A percentile compares a stretch with the other conserved stretches of the same genome.
Evolutionary conservation across 139 green algal genomes (phyloP).

Genomic region (Chlorella sp.): DNA sequence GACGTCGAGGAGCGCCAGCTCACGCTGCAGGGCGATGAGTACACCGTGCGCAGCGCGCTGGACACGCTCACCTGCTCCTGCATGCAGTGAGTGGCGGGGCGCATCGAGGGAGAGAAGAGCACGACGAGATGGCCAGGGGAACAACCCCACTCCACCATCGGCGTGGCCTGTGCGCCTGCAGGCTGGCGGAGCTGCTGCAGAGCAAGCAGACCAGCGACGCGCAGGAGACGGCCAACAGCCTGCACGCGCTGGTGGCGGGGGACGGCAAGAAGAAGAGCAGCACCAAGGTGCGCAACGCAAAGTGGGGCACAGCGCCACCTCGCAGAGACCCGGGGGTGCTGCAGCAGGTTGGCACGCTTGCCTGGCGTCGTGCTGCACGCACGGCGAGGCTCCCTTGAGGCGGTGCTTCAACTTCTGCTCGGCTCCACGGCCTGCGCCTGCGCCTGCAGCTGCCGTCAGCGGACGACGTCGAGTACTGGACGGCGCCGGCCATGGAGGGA

Average conservation of each 20-base stretch:
- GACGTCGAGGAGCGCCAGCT: slow-evolving; percentile 80
- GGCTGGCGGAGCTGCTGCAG: slow-evolving; percentile 77
- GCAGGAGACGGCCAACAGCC: slow-evolving; percentile 49
- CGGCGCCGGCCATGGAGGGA: slow-evolving; percentile 69
- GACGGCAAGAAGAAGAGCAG: slow-evolving; percentile 35
- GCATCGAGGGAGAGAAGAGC: too few species aligned
- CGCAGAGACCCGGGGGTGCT: too few species aligned
- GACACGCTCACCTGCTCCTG: slow-evolving; percentile 84
- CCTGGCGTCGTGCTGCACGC: too few species aligned
- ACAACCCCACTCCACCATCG: too few species aligned
- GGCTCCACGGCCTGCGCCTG: slow-evolving; percentile 1
- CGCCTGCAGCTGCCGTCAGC: slow-evolving; percentile 54
- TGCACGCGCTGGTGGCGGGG: slow-evolving; percentile 38
- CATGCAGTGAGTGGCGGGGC: slow-evolving; percentile 79
- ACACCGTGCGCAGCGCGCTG: slow-evolving; percentile 57
- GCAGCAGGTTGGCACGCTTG: too few species aligned
- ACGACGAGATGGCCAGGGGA: too few species aligned
- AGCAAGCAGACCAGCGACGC: slow-evolving; percentile 39
- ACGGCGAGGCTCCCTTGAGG: too few species aligned
- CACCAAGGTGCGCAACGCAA: too few species aligned
- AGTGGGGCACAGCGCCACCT: too few species aligned
- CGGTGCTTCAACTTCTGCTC: background rate
- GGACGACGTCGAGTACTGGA: slow-evolving; percentile 88
- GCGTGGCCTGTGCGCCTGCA: too few species aligned
- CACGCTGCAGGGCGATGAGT: slow-evolving; percentile 56